Evolutionary conservation across 1,284 basidiomycete species (phyloP).

Genomic region (Uromyces viciae-fabae): DNA sequence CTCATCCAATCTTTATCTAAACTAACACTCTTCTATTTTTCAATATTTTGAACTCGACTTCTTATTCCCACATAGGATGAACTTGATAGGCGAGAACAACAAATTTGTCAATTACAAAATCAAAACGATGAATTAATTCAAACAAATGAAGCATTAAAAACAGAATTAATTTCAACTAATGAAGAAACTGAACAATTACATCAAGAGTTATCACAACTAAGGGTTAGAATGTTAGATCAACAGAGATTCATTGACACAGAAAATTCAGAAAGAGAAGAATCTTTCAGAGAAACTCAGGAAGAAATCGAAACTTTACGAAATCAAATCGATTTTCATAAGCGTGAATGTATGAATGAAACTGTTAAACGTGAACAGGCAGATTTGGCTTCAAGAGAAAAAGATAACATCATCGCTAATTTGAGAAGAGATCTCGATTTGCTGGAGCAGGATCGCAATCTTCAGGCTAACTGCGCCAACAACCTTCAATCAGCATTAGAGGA

Average conservation of each 20-base stretch:
- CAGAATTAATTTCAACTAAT: slow-evolving; percentile 70
- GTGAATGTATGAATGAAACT: slow-evolving; percentile 69
- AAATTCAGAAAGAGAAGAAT: slow-evolving; percentile 68
- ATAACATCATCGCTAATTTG: slow-evolving; percentile 67
- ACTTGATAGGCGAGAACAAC: slow-evolving; percentile 80
- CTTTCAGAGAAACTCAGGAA: slow-evolving; percentile 71
- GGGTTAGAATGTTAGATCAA: slow-evolving; percentile 59
- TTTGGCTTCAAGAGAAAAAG: slow-evolving; percentile 62
- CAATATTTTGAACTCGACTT: slow-evolving; percentile 48
- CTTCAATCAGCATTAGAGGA: slow-evolving; percentile 89
- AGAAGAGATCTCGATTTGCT: slow-evolving; percentile 62
- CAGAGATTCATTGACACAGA: slow-evolving; percentile 61
- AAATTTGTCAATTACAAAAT: slow-evolving; percentile 68
- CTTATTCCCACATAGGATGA: too few species aligned
- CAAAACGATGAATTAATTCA: slow-evolving; percentile 70
- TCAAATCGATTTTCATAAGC: slow-evolving; percentile 84
- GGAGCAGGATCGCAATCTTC: slow-evolving; percentile 63
- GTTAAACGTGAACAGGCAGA: slow-evolving; percentile 67
- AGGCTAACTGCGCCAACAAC: slow-evolving; percentile 73
- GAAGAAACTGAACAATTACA: slow-evolving; percentile 69
- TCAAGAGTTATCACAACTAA: slow-evolving; percentile 64
- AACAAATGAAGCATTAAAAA: slow-evolving; percentile 70
- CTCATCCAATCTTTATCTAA: slow-evolving; percentile 30
- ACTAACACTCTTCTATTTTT: not conserved
- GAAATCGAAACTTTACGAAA: slow-evolving; percentile 78